A percentile compares a stretch with the other conserved stretches of the same genome.
phyloP scores from a whole-genome alignment of 2,329 filamentous ascomycete genomes.

The Nemania sp. region DNA sequence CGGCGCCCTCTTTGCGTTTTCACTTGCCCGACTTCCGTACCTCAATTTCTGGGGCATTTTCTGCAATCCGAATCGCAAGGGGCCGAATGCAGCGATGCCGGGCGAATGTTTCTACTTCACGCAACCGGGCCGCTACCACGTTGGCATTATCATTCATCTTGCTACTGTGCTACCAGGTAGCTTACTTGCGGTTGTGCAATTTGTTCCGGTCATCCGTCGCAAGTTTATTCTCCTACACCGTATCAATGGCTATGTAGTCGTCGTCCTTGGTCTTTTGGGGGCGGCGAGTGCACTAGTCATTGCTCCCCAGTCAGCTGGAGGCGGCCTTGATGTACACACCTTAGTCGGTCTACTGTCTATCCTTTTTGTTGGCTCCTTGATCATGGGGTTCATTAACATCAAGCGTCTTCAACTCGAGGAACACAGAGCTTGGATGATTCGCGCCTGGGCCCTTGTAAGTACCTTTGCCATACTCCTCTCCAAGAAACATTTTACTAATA shows the following conservation, averaged over 20 bases:
- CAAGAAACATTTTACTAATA: not conserved
- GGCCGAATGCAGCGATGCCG: constrained; percentile 28
- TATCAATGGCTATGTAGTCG: constrained; percentile 60
- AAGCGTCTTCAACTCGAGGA: constrained; percentile 64
- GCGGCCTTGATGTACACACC: constrained; percentile 53
- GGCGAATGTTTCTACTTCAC: constrained; percentile 49
- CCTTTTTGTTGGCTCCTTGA: constrained; percentile 47
- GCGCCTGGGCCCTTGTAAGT: constrained; percentile 54
- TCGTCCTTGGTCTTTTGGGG: constrained; percentile 51
- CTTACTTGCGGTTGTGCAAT: constrained; percentile 52
- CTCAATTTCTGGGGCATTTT: constrained; percentile 49
- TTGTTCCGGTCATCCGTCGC: constrained; percentile 52
- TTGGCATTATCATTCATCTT: constrained; percentile 53
- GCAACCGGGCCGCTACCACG: constrained; percentile 32
- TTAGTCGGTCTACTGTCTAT: constrained; percentile 49
- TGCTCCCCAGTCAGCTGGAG: constrained; percentile 55
- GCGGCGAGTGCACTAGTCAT: constrained; percentile 59
- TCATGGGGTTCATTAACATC: constrained; percentile 58
- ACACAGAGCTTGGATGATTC: constrained; percentile 66
- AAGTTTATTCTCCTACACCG: constrained; percentile 58
- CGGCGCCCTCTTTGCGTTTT: constrained; percentile 52
- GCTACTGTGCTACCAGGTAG: constrained; percentile 49
- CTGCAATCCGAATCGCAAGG: constrained; percentile 30
- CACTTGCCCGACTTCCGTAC: constrained; percentile 52
- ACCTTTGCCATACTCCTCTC: not conserved